Conservation (phyloP, 345 rosid species). For the Zanthoxylum bungeanum region DNA sequence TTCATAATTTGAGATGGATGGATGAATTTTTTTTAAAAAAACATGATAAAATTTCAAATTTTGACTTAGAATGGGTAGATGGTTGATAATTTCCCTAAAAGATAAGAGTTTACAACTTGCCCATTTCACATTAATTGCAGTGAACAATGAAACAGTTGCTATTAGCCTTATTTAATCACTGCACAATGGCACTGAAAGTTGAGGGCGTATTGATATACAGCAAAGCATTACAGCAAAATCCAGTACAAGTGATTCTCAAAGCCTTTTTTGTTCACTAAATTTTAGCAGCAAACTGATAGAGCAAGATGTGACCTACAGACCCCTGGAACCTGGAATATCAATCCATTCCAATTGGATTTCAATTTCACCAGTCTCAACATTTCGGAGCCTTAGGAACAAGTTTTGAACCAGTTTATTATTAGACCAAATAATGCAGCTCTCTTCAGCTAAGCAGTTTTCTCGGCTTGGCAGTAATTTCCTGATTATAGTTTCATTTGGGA, state of each 20-base stretch:
- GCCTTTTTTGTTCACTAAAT: constrained; percentile 17
- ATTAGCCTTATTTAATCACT: not conserved
- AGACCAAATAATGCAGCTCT: constrained; percentile 46
- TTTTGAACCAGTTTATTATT: constrained; percentile 57
- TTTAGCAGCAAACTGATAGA: not conserved
- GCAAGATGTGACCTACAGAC: constrained; percentile 20
- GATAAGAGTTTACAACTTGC: not conserved
- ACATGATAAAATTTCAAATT: too few species aligned
- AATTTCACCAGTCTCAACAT: constrained; percentile 66
- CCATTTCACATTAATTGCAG: not conserved
- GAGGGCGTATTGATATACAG: not conserved
- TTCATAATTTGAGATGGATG: too few species aligned
- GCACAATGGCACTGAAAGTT: not conserved
- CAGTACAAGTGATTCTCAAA: not conserved
- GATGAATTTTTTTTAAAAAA: too few species aligned
- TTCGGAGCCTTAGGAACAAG: constrained; percentile 47
- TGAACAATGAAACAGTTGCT: not conserved
- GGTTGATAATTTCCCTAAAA: too few species aligned
- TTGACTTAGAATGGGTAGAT: too few species aligned
- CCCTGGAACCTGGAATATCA: constrained; percentile 47
- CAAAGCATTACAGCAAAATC: too few species aligned
- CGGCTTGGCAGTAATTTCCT: constrained; percentile 44
- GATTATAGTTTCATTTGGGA: constrained; percentile 55
- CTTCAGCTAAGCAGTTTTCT: constrained; percentile 55
- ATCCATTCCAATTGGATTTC: constrained; percentile 66